phyloP scores from a whole-genome alignment of 2,329 filamentous ascomycete species.

The Amesomyces nigricolor region DNA sequence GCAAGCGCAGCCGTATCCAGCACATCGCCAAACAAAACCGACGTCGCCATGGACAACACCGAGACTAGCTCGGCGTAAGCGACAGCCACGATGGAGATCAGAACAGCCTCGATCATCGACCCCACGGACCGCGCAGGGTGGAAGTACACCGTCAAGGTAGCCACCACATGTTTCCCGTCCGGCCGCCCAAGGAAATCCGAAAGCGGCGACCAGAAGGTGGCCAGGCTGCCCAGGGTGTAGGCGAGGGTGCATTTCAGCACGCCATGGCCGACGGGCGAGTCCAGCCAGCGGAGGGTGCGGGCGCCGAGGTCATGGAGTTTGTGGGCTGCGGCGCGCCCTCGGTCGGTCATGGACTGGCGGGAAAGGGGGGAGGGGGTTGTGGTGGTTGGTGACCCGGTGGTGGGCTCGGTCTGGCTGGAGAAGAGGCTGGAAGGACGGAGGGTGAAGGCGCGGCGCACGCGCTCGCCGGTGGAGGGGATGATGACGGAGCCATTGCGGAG shows the following conservation, averaged over 20 bases:
- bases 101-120: constrained; percentile 80
- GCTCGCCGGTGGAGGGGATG: constrained; percentile 78
- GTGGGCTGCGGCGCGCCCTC: constrained; percentile 32
- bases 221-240: constrained; percentile 79
- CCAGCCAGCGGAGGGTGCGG: constrained; percentile 53
- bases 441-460: constrained; percentile 72
- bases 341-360: constrained; percentile 34
- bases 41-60: constrained; percentile 81
- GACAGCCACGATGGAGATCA: constrained; percentile 73
- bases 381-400: constrained; percentile 31
- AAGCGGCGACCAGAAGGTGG: constrained; percentile 72
- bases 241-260: constrained; percentile 89
- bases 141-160: constrained; percentile 91
- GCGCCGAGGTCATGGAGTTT: constrained; percentile 36
- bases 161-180: constrained; percentile 90
- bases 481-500: constrained; percentile 83
- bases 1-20: constrained; percentile 64
- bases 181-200: constrained; percentile 71
- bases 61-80: constrained; percentile 71
- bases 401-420: constrained; percentile 21
- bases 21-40: constrained; percentile 67
- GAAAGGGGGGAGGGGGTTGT: constrained; percentile 33
- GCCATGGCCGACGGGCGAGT: constrained; percentile 68
- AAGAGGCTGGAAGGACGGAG: constrained; percentile 44
- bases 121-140: constrained; percentile 81